phyloP scores from a whole-genome alignment of 2,329 filamentous ascomycete species.

The Cephalotrichum gorgonifer region DNA sequence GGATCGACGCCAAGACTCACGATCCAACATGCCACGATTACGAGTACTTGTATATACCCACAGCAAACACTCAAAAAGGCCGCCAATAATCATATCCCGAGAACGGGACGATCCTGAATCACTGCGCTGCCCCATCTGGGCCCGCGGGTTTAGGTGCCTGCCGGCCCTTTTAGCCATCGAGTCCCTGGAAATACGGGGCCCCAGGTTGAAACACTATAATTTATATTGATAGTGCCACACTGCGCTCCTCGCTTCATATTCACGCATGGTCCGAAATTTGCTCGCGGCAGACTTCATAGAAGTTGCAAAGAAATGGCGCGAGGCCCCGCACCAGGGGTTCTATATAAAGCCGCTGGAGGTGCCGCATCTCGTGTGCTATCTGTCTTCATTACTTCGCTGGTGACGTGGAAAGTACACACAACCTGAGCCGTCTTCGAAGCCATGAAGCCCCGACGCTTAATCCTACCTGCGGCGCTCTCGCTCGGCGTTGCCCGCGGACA shows the following conservation, averaged over 20 bases:
- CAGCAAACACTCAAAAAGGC: neutral
- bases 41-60: neutral
- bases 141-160: neutral
- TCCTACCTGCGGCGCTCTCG: neutral
- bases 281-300: neutral
- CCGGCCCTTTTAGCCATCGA: neutral
- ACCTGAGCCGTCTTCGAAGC: neutral
- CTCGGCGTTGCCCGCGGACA: slow-evolving; percentile 12
- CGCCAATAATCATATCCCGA: neutral
- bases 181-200: neutral
- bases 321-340: neutral
- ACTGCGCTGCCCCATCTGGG: no score
- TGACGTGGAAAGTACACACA: neutral
- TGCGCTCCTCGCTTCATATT: no score
- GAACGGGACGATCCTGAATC: neutral
- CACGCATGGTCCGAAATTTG: neutral
- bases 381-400: neutral
- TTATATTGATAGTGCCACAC: neutral
- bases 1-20: no score
- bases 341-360: neutral
- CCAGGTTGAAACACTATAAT: neutral
- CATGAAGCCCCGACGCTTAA: neutral
- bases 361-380: neutral
- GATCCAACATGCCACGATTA: no score
- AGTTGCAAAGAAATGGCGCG: neutral